A percentile compares a stretch with the other conserved stretches of the same genome.
phyloP scores from a whole-genome alignment of 306 rosid genomes.

The Sicyos baderoa region DNA sequence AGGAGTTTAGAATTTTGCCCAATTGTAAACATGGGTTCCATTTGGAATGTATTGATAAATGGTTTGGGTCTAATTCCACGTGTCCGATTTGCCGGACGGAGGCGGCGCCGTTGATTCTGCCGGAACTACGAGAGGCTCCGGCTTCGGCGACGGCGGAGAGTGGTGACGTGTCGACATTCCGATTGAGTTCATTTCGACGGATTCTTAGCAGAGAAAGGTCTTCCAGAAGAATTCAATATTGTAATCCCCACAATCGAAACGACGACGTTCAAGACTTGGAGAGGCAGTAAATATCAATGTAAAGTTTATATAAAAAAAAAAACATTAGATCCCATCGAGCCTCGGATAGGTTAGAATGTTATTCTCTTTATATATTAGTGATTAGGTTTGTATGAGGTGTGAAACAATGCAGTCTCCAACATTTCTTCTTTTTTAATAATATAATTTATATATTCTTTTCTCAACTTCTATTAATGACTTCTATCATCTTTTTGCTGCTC shows the following conservation, averaged over 20 bases:
- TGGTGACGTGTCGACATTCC: constrained; percentile 15
- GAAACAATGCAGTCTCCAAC: no score
- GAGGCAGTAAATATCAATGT: constrained; percentile 4
- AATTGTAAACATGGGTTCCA: constrained; percentile 48
- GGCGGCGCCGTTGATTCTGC: constrained; percentile 20
- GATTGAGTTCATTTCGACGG: constrained; percentile 22
- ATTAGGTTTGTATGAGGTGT: no score
- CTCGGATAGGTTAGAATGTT: no score
- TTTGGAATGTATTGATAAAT: constrained; percentile 45
- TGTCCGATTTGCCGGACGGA: constrained; percentile 31
- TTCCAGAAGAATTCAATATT: constrained; percentile 12
- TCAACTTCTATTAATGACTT: no score
- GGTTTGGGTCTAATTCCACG: constrained; percentile 39
- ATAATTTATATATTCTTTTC: no score
- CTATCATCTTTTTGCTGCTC: no score
- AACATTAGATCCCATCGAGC: no score
- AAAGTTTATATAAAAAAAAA: no score
- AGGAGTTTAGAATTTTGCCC: constrained; percentile 34
- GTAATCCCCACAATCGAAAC: neutral
- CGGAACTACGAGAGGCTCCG: constrained; percentile 5
- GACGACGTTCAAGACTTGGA: constrained; percentile 18
- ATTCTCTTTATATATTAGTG: no score
- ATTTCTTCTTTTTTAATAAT: no score
- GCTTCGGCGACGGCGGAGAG: no score
- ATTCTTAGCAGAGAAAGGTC: constrained; percentile 23